Evolutionary conservation across 2,329 filamentous ascomycete species (phyloP), one percentile per base, ranked within the genome.

Genomic region (Alternaria ethzedia): DNA sequence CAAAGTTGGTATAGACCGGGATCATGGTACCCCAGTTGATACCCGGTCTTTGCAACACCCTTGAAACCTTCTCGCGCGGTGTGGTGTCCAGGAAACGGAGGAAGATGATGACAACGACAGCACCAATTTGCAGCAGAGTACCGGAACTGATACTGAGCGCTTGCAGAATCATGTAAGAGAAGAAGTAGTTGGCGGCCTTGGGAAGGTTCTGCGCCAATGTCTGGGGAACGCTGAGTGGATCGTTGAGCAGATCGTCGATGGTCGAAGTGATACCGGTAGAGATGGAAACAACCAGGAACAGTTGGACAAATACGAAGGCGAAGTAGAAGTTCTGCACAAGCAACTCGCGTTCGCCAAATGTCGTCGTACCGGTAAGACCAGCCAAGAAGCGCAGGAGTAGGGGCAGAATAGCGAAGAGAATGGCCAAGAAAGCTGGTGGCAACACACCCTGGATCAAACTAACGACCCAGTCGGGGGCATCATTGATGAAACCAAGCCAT

Each of bases 121-220:
- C 88, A n/a, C 88, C 89, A 23, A 97, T 87, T 75, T 98, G 96
- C 12, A 97, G 83, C 5, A 98, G 84, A 1, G 93, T 95, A 78
- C 92, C 94, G 1, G 95, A 95, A 78, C 94, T 97, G 66, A 93
- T 94, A 66, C 93, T 94, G 72, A 98, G 86, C 0, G 94, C 93
- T 75, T 98, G 96, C 10, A 99, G 89, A 76, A 97, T 91, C 89
- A 99, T 94, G 86, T 99, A 99, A 1, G 93, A 95, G 85, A 97
- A 98, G 84, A 98, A 99, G 80, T 98, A 99, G 77, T 97, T 97
- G 71, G 93, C 91, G 0, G 94, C 91, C 70, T 89, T 91, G 2
- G 96, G 96, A 6, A 99, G 83, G 64, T 94, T 96, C 11, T 84
- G 79, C 0, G 95, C 95, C 26, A 99, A 83, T 0, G 91, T 85